These are phyloP conservation scores for Dendrobium catenatum DNA, from an alignment of 106 monocot species.

Conservation along the genomic window DNA sequence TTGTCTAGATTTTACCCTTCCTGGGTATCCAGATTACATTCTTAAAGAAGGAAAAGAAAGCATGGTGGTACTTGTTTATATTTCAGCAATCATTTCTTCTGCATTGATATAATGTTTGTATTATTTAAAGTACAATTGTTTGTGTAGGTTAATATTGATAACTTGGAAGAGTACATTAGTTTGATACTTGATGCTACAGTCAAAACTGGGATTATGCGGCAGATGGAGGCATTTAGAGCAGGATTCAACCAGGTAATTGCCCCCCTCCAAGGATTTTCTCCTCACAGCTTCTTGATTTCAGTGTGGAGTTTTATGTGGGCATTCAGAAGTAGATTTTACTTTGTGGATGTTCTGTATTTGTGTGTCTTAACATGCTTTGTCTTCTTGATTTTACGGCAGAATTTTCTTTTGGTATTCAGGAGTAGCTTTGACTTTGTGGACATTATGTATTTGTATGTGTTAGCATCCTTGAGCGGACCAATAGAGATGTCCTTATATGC, in stretches of 20 bases:
- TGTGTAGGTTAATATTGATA: conserved; percentile 71
- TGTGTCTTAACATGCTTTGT: too few relatives aligned
- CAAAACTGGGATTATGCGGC: conserved; percentile 73
- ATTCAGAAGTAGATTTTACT: too few relatives aligned
- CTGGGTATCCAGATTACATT: conserved; percentile 85
- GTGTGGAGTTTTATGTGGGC: neutral
- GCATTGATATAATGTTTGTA: too few relatives aligned
- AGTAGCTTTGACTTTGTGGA: too few relatives aligned
- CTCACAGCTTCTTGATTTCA: neutral
- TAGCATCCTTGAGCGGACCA: too few relatives aligned
- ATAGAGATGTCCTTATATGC: too few relatives aligned
- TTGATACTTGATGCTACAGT: conserved; percentile 91
- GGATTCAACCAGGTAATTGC: conserved; percentile 86
- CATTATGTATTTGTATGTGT: too few relatives aligned
- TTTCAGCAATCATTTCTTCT: neutral
- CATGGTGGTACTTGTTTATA: conserved; percentile 28
- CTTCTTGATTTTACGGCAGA: too few relatives aligned
- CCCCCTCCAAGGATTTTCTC: neutral
- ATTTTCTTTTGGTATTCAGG: too few relatives aligned
- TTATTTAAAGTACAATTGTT: neutral
- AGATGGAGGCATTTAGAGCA: conserved; percentile 86
- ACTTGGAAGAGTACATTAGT: conserved; percentile 81
- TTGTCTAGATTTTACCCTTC: conserved; percentile 84
- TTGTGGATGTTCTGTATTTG: too few relatives aligned
- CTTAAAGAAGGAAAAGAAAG: conserved; percentile 70